Base-by-base conservation (phyloP, 768 basidiomycete genomes). In the Boletus tylopilopsis region DNA sequence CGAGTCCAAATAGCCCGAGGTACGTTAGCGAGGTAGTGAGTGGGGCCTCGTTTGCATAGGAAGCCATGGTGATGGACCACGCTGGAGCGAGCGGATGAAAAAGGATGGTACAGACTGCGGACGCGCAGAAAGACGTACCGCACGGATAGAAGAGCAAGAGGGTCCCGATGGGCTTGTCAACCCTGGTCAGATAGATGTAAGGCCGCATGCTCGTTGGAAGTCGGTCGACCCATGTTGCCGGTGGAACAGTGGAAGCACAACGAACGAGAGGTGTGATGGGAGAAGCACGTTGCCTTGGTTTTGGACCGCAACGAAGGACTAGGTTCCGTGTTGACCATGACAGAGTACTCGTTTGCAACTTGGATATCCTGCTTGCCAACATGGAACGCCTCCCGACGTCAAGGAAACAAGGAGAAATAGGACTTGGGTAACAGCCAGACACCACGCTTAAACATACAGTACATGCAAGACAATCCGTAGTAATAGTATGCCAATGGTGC, bases 61-160 rank as follows among this genome's bases (percentile, higher is more conserved):
- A 84, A 0, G 93, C 93, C 90, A 99, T 95, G 7, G 92, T 90
- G 61, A 99, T 96, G 10, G 93, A 92, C 96, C 96, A 99, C 8
- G 94, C 96, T 99, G 23, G 34, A 57, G 12, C 24, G 16, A 49
- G 43, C 21, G 22, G 29, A n/a, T 15, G 9, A 16, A 16, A 21
- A 23, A 11, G n/a, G 7, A 13, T 19, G 12, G 35, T 18, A 25
- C 19, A 21, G 3, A 18, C 12, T 11, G 16, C n/a, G 9, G 5
- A 7, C 11, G 32, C 25, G 19, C 2, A 7, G 6, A 45, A 24
- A 36, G 42, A 81, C 85, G 59, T 47, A 96, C 95, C 81, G 67
- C 96, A 98, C 1, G 96, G 96, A 72, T 92, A 94, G 65, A 87
- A 95, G 15, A 99, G 75, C 13, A 99, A 69, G 38, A 94, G 72